These are phyloP conservation scores for Magnolia officinalis DNA, from an alignment of 164 flowering plant genomes.

Conservation along the genomic window DNA sequence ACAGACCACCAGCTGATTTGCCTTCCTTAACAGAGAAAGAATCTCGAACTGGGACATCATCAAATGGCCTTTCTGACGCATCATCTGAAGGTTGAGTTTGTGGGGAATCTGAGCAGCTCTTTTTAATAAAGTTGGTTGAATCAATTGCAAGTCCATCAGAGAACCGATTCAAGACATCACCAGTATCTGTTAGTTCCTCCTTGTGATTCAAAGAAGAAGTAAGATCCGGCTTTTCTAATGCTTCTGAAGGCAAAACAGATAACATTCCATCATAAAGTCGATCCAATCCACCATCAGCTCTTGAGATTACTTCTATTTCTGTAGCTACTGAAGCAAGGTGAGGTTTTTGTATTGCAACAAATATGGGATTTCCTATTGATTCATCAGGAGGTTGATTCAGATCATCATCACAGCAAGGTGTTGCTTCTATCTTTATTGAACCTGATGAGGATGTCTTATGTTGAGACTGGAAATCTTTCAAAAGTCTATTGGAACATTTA, in stretches of 20 bases:
- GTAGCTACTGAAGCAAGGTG: conserved; percentile 7
- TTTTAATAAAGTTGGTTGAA: conserved; percentile 13
- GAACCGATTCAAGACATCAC: conserved; percentile 14
- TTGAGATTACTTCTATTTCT: conserved; percentile 5
- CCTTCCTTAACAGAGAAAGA: conserved; percentile 15
- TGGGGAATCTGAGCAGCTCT: conserved; percentile 1
- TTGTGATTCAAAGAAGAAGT: conserved; percentile 10
- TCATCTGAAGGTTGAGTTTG: conserved; percentile 2
- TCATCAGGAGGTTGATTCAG: conserved; percentile 18
- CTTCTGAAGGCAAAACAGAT: conserved; percentile 11
- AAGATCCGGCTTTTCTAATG: conserved; percentile 5
- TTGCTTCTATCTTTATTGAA: conserved; percentile 9
- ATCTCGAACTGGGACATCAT: not conserved
- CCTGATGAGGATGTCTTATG: conserved; percentile 10
- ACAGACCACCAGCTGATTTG: conserved; percentile 32
- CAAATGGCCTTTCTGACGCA: conserved; percentile 2
- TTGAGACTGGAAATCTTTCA: conserved; percentile 4
- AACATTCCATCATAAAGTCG: conserved; percentile 11
- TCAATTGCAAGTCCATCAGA: conserved; percentile 11
- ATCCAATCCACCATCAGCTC: conserved; percentile 12
- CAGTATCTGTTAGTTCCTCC: conserved; percentile 15
- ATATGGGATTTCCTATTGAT: not conserved
- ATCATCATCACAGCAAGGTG: conserved; percentile 16
- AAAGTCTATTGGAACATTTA: conserved; percentile 1
- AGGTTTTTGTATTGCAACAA: not conserved